Conservation (phyloP, 345 rosid genomes). For the Brassica incana region DNA sequence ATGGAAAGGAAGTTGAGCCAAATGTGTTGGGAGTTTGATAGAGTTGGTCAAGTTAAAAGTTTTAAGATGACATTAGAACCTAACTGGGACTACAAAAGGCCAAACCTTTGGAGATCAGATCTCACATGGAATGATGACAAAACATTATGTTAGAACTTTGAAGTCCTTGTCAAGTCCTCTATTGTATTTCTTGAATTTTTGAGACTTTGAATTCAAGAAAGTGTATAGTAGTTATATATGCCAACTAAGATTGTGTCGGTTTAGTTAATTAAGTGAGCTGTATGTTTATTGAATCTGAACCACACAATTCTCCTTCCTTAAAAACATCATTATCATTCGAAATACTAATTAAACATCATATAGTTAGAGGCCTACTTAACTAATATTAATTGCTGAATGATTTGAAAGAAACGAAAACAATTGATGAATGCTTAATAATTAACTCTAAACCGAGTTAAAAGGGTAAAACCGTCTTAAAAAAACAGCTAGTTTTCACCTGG, state of each 20-base stretch:
- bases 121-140: conserved; percentile 57
- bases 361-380: neutral
- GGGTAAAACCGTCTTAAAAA: neutral
- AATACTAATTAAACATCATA: neutral
- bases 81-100: no score
- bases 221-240: neutral
- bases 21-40: no score
- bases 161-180: no score
- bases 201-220: neutral
- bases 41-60: no score
- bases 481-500: conserved; percentile 1
- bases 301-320: neutral
- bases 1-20: conserved; percentile 18
- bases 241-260: conserved; percentile 5
- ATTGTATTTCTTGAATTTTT: neutral
- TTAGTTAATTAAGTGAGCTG: conserved; percentile 10
- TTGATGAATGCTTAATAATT: neutral
- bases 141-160: conserved; percentile 13
- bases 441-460: neutral
- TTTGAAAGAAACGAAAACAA: neutral
- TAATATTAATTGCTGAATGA: neutral
- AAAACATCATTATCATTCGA: neutral
- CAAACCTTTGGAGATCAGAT: conserved; percentile 36
- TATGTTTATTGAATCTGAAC: neutral
- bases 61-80: no score